Base-by-base conservation (phyloP, 2,329 filamentous ascomycete species). In the Dactylellina leptospora region DNA sequence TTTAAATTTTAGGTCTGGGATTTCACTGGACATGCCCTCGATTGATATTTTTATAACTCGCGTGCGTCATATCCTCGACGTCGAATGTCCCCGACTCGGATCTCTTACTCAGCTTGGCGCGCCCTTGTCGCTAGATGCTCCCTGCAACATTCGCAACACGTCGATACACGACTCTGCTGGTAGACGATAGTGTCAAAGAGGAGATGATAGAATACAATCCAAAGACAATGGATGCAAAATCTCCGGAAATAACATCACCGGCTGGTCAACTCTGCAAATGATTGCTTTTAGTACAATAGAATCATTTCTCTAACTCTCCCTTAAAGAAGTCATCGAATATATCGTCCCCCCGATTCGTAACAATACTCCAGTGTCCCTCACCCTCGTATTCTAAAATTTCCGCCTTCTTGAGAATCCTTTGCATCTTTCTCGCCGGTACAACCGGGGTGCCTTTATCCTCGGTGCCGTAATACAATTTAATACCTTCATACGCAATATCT, bases 381-480 rank as follows among this genome's bases (percentile, higher is more conserved):
- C 76, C 56, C 23, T 56, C 76, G 42, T 78, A 80, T 64, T 81
- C 80, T 1, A 75, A 68, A 9, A 82, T 68, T 5, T 73, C 74
- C 1, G 76, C 75, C 20, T 81, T 75, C 3, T 79, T 80, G 25
- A 83, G 51, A 9, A 75, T 74, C 27, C 79, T 75, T 0, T 79
- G 78, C 76, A 82, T 78, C 54, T 79, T 80, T 11, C 79, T 76
- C 4, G 80, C 76, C 13, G 81, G 75, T 13, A 73, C 60, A 2
- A 80, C 62, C 28, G 40, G 79, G 2, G 66, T 77, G 69, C 74
- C 80, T 36, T 20, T 77, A 64, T 74, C 78, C 47, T 63, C 77
- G 28, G 47, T 78, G 48, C 71, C 78, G 70, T 77, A 77, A 75
- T 77, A 79, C 9, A 79, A 74, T 11, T 71, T 64, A 5, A 79